A percentile compares a stretch with the other conserved stretches of the same genome.
Conservation (phyloP, 192 early-diverging fungal species). For the Cladochytrium replicatum region DNA sequence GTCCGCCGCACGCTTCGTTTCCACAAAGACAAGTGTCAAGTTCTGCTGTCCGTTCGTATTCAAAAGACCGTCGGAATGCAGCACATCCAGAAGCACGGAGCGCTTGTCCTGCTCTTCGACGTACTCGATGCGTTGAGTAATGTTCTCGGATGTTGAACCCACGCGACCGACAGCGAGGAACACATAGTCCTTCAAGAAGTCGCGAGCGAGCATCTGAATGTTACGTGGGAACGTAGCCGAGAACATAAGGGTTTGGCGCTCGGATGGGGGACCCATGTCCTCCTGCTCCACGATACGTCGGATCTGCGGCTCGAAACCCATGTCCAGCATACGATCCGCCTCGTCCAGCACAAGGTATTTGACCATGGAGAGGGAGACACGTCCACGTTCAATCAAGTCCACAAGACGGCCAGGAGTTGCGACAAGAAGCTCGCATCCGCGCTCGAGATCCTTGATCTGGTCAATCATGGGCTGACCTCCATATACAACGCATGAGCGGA, state of each 20-base stretch:
- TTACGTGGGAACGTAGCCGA: slow-evolving; percentile 77
- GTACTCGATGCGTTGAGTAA: slow-evolving; percentile 74
- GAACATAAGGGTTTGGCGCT: slow-evolving; percentile 79
- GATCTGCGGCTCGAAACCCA: slow-evolving; percentile 95
- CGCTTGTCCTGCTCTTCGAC: slow-evolving; percentile 79
- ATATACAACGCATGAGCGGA: slow-evolving; percentile 85
- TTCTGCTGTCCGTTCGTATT: neutral
- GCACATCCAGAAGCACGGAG: slow-evolving; percentile 67
- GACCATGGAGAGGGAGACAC: slow-evolving; percentile 63
- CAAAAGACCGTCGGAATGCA: slow-evolving; percentile 2
- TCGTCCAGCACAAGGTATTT: slow-evolving; percentile 58
- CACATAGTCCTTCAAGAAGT: slow-evolving; percentile 59
- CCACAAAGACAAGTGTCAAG: slow-evolving; percentile 81
- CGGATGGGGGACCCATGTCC: slow-evolving; percentile 51
- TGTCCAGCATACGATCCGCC: slow-evolving; percentile 70
- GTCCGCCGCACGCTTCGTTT: slow-evolving; percentile 80
- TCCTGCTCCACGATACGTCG: slow-evolving; percentile 70
- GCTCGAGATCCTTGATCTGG: slow-evolving; percentile 79
- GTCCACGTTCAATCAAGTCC: slow-evolving; percentile 78
- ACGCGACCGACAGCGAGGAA: slow-evolving; percentile 82
- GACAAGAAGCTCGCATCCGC: slow-evolving; percentile 87
- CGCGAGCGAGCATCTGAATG: slow-evolving; percentile 68
- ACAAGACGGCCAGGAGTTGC: slow-evolving; percentile 90
- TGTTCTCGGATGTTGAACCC: slow-evolving; percentile 76
- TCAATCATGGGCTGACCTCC: slow-evolving; percentile 87